phyloP scores from a whole-genome alignment of 352 stramenopile species.

The Pythium rishiriense region DNA sequence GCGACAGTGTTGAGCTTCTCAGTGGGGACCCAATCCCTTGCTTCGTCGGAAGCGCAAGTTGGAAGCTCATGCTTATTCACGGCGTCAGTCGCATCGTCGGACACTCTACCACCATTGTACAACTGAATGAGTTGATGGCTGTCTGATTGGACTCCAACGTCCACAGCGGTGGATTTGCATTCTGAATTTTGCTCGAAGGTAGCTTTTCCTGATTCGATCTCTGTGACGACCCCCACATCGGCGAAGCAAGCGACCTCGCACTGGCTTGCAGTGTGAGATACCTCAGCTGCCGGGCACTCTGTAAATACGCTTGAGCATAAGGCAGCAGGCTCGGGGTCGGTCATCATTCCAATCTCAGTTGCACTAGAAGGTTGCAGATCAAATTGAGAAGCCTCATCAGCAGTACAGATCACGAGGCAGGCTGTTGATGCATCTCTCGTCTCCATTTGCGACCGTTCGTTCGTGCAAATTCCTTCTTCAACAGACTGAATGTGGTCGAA shows the following conservation, averaged over 20 bases:
- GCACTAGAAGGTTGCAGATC: too few relatives aligned
- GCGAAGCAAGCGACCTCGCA: neutral
- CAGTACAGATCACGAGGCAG: neutral
- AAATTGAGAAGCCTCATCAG: constrained; percentile 3
- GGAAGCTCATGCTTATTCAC: neutral
- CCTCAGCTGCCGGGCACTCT: neutral
- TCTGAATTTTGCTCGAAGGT: neutral
- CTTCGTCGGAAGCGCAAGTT: neutral
- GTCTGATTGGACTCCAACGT: neutral
- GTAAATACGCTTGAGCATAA: neutral
- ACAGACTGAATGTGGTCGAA: neutral
- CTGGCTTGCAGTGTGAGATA: neutral
- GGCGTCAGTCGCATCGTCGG: neutral
- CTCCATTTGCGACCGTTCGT: neutral
- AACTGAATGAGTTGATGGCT: neutral
- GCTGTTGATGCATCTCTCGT: constrained; percentile 7
- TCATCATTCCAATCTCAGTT: constrained; percentile 1
- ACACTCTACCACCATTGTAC: neutral
- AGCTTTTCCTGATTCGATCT: neutral
- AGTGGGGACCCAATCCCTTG: neutral
- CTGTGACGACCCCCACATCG: neutral
- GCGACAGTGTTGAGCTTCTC: neutral
- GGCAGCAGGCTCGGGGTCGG: neutral
- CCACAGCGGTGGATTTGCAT: neutral
- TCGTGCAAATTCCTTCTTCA: neutral